These are phyloP conservation scores for Escovopsis sp. DNA, from an alignment of 2,329 filamentous ascomycete species.

Conservation along the genomic window DNA sequence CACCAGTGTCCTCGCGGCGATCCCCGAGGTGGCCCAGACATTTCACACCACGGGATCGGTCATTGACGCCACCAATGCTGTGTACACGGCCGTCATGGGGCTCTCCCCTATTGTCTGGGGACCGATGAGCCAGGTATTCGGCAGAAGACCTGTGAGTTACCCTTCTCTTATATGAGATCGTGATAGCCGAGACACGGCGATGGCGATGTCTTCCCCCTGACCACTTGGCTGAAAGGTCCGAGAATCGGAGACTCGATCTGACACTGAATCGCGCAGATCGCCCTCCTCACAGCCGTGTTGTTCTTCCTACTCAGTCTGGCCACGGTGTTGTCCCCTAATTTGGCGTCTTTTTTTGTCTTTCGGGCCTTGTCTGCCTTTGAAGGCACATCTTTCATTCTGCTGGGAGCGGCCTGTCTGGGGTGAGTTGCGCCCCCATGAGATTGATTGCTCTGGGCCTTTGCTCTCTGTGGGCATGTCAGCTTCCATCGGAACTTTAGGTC, in stretches of 20 bases:
- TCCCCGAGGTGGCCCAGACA: conserved; percentile 55
- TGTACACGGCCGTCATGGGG: conserved; percentile 64
- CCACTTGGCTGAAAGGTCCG: too few relatives aligned
- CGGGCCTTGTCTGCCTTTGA: conserved; percentile 60
- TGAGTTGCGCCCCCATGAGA: conserved; percentile 14
- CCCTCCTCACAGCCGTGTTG: conserved; percentile 41
- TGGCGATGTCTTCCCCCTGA: too few relatives aligned
- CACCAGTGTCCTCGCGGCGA: conserved; percentile 56
- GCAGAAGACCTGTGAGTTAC: conserved; percentile 36
- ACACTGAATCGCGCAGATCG: conserved; percentile 9
- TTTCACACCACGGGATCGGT: conserved; percentile 51
- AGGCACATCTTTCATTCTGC: conserved; percentile 58
- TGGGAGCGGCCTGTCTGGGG: conserved; percentile 56
- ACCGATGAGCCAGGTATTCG: conserved; percentile 51
- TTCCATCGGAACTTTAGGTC: too few relatives aligned
- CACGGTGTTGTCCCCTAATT: conserved; percentile 55
- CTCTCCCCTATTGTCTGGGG: conserved; percentile 56
- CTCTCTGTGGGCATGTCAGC: not conserved
- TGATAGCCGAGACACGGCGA: too few relatives aligned
- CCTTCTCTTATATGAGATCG: too few relatives aligned
- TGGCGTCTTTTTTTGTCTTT: conserved; percentile 59
- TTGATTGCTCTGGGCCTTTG: not conserved
- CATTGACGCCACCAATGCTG: conserved; percentile 59
- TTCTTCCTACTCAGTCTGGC: conserved; percentile 58
- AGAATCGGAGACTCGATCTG: not conserved